Evolutionary conservation across 108 stramenopile genomes (phyloP), one percentile per base, ranked within the genome.

Genomic region (Stephanodiscus triporus): DNA sequence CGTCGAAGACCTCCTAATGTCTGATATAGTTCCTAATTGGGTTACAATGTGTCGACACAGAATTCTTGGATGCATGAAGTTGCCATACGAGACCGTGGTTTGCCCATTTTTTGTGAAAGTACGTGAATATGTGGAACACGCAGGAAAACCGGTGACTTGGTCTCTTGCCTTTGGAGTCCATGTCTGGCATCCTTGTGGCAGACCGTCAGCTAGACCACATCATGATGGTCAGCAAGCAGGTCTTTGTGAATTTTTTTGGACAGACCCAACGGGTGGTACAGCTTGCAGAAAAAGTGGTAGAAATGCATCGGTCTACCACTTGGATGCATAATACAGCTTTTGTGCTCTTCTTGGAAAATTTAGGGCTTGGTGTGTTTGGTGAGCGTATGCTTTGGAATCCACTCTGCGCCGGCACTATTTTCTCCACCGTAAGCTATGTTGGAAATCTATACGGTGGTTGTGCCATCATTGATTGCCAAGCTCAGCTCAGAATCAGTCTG

Each of bases 321-420:
- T 32, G 59, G 48, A 49, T 6, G 16, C 67, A 78, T 4, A 82
- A 82, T 42, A 68, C 76, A 47, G 19, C 9, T 1, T 55, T 58
- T 40, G 62, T 76, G 16, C 26, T 48, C 5, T 70, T 66, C 54
- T 55, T 79, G 37, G 56, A 77, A 58, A 75, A 75, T 40, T 66
- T 80, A 48, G 70, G 83, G n/a, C 32, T 73, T 4, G 17, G 40
- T 10, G 45, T 49, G 19, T 66, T 68, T 58, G 66, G 51, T 7
- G 45, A 73, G n/a, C 34, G 62, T 10, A 55, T 70, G 16, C n/a
- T 83, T 27, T 87, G 83, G 83, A 87, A 87, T 70, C 83, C 86
- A 9, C 73, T 87, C 5, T 87, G 76, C 56, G 76, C 76, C 36
- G 81, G 86, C 23, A 75, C 73, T 17, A 78, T 62, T 11, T 26